A percentile compares a stretch with the other conserved stretches of the same genome.
phyloP scores from a whole-genome alignment of 129 eudicot species.

The Oenanthe sinensis region DNA sequence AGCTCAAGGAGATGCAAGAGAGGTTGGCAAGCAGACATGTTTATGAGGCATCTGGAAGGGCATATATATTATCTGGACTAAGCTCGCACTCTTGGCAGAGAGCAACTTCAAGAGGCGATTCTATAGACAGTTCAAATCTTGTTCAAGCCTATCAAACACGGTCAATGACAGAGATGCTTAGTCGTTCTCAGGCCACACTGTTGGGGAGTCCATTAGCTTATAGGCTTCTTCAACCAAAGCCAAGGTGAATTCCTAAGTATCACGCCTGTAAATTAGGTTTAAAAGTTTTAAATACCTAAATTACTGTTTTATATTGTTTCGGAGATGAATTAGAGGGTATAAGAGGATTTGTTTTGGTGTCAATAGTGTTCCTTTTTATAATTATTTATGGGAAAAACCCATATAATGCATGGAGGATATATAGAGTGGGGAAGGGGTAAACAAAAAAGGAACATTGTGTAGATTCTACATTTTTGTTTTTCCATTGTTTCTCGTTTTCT shows the following conservation, averaged over 20 bases:
- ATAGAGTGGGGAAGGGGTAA: slow-evolving; percentile 16
- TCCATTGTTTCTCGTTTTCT: slow-evolving; percentile 17
- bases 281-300: neutral
- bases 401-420: slow-evolving; percentile 17
- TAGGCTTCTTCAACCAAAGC: slow-evolving; percentile 45
- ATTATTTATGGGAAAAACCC: slow-evolving; percentile 40
- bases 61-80: slow-evolving; percentile 69
- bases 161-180: slow-evolving; percentile 72
- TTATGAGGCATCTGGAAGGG: slow-evolving; percentile 75
- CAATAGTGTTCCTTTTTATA: slow-evolving; percentile 27
- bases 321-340: slow-evolving; percentile 17
- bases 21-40: slow-evolving; percentile 69
- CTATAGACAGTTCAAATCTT: slow-evolving; percentile 61
- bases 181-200: slow-evolving; percentile 63
- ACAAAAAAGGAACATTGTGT: slow-evolving; percentile 26
- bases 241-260: slow-evolving; percentile 29
- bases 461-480: slow-evolving; percentile 27
- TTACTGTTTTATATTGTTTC: slow-evolving; percentile 23
- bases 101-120: slow-evolving; percentile 90
- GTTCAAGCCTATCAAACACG: slow-evolving; percentile 76
- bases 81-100: slow-evolving; percentile 96
- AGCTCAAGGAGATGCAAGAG: slow-evolving; percentile 81
- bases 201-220: slow-evolving; percentile 56
- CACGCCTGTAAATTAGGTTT: neutral
- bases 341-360: slow-evolving; percentile 40